phyloP scores from a whole-genome alignment of 2,329 filamentous ascomycete genomes.

The Orbilia brochopaga region DNA sequence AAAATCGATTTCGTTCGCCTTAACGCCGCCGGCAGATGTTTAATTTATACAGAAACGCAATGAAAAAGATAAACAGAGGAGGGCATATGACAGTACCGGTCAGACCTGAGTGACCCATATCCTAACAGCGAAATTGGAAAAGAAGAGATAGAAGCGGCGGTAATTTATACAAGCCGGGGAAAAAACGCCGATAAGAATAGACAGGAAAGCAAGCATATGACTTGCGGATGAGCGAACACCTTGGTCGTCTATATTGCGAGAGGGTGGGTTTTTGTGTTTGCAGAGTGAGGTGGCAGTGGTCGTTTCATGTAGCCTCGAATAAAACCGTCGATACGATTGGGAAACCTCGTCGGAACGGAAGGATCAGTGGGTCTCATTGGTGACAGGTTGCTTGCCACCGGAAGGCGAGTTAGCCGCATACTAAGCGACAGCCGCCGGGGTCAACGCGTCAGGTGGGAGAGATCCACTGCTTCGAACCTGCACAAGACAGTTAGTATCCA shows the following conservation, averaged over 20 bases:
- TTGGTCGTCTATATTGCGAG: too few relatives aligned
- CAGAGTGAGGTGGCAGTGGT: neutral
- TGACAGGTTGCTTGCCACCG: neutral
- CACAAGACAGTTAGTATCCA: constrained; percentile 12
- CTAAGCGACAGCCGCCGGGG: constrained; percentile 29
- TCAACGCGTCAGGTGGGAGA: constrained; percentile 34
- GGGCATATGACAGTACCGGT: neutral
- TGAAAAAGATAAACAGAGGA: neutral
- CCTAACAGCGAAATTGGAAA: too few relatives aligned
- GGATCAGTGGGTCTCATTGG: neutral
- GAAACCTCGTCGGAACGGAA: constrained; percentile 1
- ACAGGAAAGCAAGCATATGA: too few relatives aligned
- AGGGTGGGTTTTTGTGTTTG: too few relatives aligned
- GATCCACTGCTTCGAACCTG: constrained; percentile 28
- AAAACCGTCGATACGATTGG: neutral
- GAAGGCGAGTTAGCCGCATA: neutral
- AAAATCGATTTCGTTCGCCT: constrained; percentile 1
- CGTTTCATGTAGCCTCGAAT: neutral
- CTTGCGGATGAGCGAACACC: too few relatives aligned
- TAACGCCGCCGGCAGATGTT: constrained; percentile 2
- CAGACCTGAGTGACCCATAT: neutral
- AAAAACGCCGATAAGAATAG: too few relatives aligned
- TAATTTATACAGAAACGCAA: neutral
- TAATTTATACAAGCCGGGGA: too few relatives aligned
- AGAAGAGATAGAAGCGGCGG: too few relatives aligned